phyloP scores from a whole-genome alignment of 208 protist species.

The Leishmania lainsoni region DNA sequence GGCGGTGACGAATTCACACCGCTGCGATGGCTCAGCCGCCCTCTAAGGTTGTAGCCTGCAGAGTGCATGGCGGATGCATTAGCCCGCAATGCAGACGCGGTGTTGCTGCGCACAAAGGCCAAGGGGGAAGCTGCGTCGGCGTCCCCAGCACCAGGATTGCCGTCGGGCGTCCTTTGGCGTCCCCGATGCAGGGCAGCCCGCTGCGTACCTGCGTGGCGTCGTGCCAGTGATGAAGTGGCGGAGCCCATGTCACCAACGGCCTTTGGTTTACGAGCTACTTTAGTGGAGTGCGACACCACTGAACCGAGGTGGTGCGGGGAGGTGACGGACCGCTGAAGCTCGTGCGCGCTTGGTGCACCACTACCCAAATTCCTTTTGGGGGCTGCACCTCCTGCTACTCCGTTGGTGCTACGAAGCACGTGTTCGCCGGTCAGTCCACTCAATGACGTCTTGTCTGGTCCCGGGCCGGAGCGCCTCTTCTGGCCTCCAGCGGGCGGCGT shows the following conservation, averaged over 20 bases:
- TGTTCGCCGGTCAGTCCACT: not conserved
- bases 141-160: not conserved
- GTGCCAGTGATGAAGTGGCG: not conserved
- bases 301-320: constrained; percentile 15
- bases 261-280: not conserved
- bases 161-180: not conserved
- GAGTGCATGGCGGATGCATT: not conserved
- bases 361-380: not conserved
- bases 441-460: not conserved
- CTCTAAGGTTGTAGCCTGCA: not conserved
- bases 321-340: constrained; percentile 21
- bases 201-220: not conserved
- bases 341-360: not conserved
- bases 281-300: constrained; percentile 1
- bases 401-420: not conserved
- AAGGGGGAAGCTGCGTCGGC: not conserved
- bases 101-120: constrained; percentile 35
- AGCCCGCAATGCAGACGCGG: constrained; percentile 23
- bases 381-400: not conserved
- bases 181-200: not conserved
- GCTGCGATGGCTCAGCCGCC: not conserved
- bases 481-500: not conserved
- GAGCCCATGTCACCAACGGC: not conserved
- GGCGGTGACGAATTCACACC: not conserved
- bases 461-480: not conserved